These are phyloP conservation scores for Trichoderma sp. DNA, from an alignment of 2,329 filamentous ascomycete genomes.

Conservation along the genomic window DNA sequence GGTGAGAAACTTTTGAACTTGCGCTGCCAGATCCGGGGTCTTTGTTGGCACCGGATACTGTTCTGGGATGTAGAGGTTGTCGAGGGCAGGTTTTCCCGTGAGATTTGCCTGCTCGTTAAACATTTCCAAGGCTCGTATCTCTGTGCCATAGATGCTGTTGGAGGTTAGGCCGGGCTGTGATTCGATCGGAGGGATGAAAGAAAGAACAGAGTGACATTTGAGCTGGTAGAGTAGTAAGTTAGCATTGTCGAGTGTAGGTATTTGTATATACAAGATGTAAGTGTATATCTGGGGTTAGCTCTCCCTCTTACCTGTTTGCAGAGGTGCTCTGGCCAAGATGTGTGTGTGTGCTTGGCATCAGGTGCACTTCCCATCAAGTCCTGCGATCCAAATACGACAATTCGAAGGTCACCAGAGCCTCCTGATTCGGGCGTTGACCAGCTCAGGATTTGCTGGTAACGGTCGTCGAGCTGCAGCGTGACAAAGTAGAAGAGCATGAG, in stretches of 20 bases:
- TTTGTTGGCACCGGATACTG: conserved; percentile 42
- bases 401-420: conserved; percentile 39
- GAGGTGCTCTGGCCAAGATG: conserved; percentile 48
- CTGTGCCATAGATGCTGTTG: conserved; percentile 51
- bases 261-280: not conserved
- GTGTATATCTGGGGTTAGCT: not conserved
- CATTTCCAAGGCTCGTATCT: conserved; percentile 37
- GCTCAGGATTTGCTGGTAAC: conserved; percentile 27
- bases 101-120: conserved; percentile 33
- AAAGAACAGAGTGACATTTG: conserved; percentile 44
- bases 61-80: conserved; percentile 44
- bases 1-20: conserved; percentile 46
- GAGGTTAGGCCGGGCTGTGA: conserved; percentile 51
- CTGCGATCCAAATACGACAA: conserved; percentile 51
- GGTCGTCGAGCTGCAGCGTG: conserved; percentile 22
- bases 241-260: not conserved
- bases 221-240: conserved; percentile 34
- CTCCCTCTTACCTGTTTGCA: conserved; percentile 44
- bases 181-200: conserved; percentile 41
- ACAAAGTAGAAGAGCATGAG: conserved; percentile 31
- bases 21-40: conserved; percentile 42
- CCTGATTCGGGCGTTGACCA: conserved; percentile 24
- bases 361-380: conserved; percentile 45
- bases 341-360: conserved; percentile 25
- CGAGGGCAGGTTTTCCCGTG: conserved; percentile 34